Percentiles rank a stretch among this genome's conserved stretches.
Evolutionary conservation across 2,329 filamentous ascomycete genomes (phyloP).

Genomic region (Sporothrix dimorphospora): DNA sequence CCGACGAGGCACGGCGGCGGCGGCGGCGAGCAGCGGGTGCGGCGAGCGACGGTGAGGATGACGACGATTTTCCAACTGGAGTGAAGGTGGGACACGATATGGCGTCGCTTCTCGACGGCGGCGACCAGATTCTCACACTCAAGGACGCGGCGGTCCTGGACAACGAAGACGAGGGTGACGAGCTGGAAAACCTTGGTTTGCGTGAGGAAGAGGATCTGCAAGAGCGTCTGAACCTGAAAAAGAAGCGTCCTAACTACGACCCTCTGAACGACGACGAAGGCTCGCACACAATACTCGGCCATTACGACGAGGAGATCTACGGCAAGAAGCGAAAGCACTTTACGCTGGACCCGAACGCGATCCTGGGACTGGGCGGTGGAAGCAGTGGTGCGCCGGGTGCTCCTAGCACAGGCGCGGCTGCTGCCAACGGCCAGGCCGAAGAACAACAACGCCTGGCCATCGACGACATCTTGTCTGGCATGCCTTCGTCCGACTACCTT

Average conservation of each 20-base stretch:
- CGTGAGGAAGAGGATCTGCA: constrained; percentile 72
- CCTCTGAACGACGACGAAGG: constrained; percentile 68
- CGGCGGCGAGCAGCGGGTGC: constrained; percentile 44
- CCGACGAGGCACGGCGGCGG: constrained; percentile 73
- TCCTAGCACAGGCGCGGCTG: not conserved
- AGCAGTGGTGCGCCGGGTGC: constrained; percentile 37
- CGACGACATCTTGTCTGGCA: constrained; percentile 66
- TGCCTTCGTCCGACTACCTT: constrained; percentile 81
- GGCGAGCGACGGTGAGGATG: constrained; percentile 70
- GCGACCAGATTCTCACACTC: constrained; percentile 90
- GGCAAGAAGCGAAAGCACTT: constrained; percentile 89
- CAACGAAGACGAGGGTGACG: constrained; percentile 84
- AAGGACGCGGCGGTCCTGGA: constrained; percentile 88
- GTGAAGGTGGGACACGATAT: constrained; percentile 91
- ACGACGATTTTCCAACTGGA: constrained; percentile 74
- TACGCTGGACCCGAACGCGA: constrained; percentile 79
- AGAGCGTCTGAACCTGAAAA: constrained; percentile 83
- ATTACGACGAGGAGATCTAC: constrained; percentile 94
- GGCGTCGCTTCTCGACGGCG: constrained; percentile 75
- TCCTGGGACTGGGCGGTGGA: constrained; percentile 65
- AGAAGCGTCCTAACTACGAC: constrained; percentile 87
- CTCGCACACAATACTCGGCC: constrained; percentile 71
- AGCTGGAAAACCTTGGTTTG: constrained; percentile 77
- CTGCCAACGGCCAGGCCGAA: constrained; percentile 34
- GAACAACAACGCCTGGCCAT: constrained; percentile 75